Conservation (phyloP, 164 flowering plant genomes). For the Annona cherimola region DNA sequence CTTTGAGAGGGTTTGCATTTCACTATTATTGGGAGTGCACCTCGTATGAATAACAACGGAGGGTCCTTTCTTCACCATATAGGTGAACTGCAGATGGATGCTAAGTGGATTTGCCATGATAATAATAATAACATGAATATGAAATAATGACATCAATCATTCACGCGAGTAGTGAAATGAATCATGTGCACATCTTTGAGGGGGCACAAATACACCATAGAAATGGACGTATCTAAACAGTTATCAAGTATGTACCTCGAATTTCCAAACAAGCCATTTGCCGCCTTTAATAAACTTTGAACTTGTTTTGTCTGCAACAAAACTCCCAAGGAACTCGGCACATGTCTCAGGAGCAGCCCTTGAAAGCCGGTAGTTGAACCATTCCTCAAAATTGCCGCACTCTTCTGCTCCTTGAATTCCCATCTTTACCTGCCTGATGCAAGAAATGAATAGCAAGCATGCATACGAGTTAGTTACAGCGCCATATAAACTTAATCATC, state of each 20-base stretch:
- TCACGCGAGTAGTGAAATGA: not conserved
- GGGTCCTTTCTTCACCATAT: too few relatives aligned
- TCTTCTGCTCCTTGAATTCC: conserved; percentile 85
- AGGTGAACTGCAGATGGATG: too few relatives aligned
- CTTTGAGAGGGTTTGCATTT: too few relatives aligned
- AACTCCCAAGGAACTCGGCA: conserved; percentile 92
- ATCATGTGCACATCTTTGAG: not conserved
- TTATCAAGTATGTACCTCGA: conserved; percentile 64
- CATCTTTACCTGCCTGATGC: conserved; percentile 60
- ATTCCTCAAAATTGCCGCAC: conserved; percentile 91
- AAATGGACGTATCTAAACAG: not conserved
- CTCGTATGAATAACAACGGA: too few relatives aligned
- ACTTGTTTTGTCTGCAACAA: conserved; percentile 71
- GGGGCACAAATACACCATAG: not conserved
- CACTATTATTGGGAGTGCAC: too few relatives aligned
- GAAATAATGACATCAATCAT: too few relatives aligned
- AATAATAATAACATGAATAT: too few relatives aligned
- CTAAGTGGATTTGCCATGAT: too few relatives aligned
- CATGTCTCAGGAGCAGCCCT: conserved; percentile 99
- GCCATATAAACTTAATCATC: too few relatives aligned
- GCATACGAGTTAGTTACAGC: too few relatives aligned
- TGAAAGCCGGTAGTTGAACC: conserved; percentile 92
- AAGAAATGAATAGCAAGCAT: not conserved
- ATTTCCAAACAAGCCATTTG: conserved; percentile 98
- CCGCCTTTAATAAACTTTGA: conserved; percentile 72